Evolutionary conservation across 495 filamentous ascomycete species (phyloP).

Genomic region (Aspergillus egyptiacus): DNA sequence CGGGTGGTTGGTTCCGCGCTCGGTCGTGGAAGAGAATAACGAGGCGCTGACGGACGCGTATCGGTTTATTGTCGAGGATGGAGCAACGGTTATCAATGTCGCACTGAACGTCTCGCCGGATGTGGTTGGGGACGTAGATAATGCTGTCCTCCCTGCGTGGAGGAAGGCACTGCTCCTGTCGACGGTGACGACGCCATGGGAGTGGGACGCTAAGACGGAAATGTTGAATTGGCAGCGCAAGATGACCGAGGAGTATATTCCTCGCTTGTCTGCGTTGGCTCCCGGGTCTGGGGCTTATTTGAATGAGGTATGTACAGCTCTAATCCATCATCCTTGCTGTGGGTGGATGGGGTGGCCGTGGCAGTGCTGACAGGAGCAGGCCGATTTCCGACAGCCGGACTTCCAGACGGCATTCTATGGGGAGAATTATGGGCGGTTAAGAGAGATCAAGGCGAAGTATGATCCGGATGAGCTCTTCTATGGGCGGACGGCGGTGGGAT

Average conservation of each 20-base stretch:
- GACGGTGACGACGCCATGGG: conserved; percentile 33
- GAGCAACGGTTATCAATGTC: conserved; percentile 40
- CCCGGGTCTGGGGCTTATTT: conserved; percentile 33
- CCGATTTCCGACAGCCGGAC: conserved; percentile 44
- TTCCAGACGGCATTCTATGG: conserved; percentile 51
- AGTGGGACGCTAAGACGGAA: conserved; percentile 31
- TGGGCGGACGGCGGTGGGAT: conserved; percentile 54
- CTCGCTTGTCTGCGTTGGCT: conserved; percentile 34
- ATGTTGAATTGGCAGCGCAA: conserved; percentile 32
- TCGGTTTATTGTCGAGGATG: conserved; percentile 36
- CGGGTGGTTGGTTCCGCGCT: conserved; percentile 50
- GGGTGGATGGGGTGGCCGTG: neutral
- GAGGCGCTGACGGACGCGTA: conserved; percentile 35
- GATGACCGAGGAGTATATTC: conserved; percentile 37
- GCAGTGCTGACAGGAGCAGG: conserved; percentile 1
- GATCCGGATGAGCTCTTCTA: conserved; percentile 57
- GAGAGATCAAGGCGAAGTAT: conserved; percentile 39
- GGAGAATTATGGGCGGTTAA: conserved; percentile 32
- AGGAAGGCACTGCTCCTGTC: conserved; percentile 44
- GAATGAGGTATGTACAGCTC: conserved; percentile 27
- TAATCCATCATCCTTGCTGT: too few relatives aligned
- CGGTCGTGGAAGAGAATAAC: conserved; percentile 46
- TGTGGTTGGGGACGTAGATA: conserved; percentile 42
- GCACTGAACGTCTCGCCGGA: conserved; percentile 32
- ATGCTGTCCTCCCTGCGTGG: conserved; percentile 55